Evolutionary conservation across 73 alveolate genomes (phyloP).

Genomic region (Urostyla sp.): DNA sequence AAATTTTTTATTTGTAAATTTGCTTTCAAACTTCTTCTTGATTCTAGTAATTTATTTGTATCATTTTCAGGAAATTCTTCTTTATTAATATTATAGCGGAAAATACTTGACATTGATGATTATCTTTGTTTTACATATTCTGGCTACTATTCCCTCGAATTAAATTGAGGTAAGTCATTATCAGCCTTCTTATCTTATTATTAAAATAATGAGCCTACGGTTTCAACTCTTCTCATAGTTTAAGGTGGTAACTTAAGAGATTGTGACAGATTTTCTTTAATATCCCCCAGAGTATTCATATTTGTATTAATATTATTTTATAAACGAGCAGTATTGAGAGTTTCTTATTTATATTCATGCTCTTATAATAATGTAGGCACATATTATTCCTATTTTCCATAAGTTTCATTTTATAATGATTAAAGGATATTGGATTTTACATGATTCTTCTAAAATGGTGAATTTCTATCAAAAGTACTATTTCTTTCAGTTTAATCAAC

Average conservation of each 20-base stretch:
- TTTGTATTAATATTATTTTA: too few relatives aligned
- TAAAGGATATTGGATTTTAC: too few relatives aligned
- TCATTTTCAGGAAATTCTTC: not conserved
- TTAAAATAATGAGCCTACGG: not conserved
- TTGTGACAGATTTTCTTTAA: too few relatives aligned
- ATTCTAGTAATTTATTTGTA: not conserved
- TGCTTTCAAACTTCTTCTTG: constrained; percentile 9
- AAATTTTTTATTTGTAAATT: not conserved
- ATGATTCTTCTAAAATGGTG: too few relatives aligned
- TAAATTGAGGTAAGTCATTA: too few relatives aligned
- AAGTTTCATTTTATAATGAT: too few relatives aligned
- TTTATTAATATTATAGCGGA: not conserved
- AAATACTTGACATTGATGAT: constrained; percentile 25
- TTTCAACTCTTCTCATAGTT: constrained; percentile 21
- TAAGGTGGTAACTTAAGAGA: too few relatives aligned
- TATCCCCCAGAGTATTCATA: too few relatives aligned
- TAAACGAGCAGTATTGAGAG: too few relatives aligned
- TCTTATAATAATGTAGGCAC: too few relatives aligned
- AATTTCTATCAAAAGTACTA: not conserved
- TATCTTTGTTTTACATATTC: not conserved
- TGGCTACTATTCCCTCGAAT: not conserved
- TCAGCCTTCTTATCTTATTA: not conserved
- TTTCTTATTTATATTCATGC: too few relatives aligned
- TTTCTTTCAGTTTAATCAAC: not conserved
- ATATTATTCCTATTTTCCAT: too few relatives aligned